Evolutionary conservation across 169 alveolate species (phyloP), one percentile per base, ranked within the genome.

Genomic region (Cryptosporidium felis): DNA sequence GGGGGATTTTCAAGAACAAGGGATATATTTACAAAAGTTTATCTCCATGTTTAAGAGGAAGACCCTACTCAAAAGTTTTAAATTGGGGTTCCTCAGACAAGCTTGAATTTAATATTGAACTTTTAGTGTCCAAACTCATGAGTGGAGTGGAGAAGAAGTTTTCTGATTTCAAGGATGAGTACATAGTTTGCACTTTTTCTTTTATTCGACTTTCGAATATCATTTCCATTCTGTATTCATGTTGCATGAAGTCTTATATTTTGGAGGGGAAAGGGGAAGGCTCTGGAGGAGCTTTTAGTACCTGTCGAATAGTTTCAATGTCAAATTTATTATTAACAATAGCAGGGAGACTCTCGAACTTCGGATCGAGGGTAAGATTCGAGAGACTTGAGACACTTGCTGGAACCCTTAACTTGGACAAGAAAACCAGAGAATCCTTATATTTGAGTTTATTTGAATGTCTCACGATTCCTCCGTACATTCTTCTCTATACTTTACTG

Each of bases 191-290:
- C 10, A 56, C 67, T 32, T 74, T 51, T 74, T 53, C 67, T 18
- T 32, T 74, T 34, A 21, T 74, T 8, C 32, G 66, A 51, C 32
- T 74, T 5, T 40, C 62, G 10, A 53, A 74, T 38, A 74, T 74
- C 23, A 45, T 74, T 51, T 74, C 85, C 32, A 56, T 74, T 2
- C 34, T 74, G 28, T 74, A 74, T 34, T 49, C 85, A 10, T 74
- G 74, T 74, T 51, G 74, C 21, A 45, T 74, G 16, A 38, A 44
- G 5, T 74, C 74, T 16, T 56, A 74, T 58, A 74, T 74, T 32
- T 10, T 14, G 32, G 58, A 53, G 5, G 30, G 9, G 10, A 56
- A 74, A 3, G 46, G n/a, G n/a, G n/a, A 74, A 0, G 56, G 56
- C 26, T 5, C 51, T n/a, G 49, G 59, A 46, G 10, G 16, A 45